Evolutionary conservation across 1,284 basidiomycete species (phyloP).

Genomic region (Leccinum holopus): DNA sequence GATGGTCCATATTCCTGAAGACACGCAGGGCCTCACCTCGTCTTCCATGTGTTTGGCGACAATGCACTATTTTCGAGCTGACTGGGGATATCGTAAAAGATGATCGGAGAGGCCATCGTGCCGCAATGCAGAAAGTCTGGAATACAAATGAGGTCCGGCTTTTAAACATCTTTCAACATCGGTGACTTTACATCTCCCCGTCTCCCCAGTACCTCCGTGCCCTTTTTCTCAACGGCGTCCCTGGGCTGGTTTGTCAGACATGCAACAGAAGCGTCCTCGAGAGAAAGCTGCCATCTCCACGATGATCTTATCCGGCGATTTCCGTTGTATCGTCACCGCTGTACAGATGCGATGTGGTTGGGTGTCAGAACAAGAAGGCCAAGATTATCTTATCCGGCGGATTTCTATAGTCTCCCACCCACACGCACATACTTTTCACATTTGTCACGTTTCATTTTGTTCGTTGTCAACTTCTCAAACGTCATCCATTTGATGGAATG

Average conservation of each 20-base stretch:
- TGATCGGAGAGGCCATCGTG: constrained; percentile 26
- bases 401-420: no score
- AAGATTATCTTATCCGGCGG: no score
- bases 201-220: not conserved
- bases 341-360: no score
- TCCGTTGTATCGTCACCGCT: not conserved
- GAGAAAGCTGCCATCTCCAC: not conserved
- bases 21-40: no score
- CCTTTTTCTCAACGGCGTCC: not conserved
- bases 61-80: constrained; percentile 22
- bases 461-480: no score
- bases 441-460: no score
- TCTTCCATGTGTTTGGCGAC: constrained; percentile 31
- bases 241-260: not conserved
- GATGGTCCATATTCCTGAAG: no score
- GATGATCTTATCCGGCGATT: not conserved
- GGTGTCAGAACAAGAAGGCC: not conserved
- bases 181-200: not conserved
- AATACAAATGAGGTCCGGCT: constrained; percentile 1
- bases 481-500: no score
- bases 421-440: no score
- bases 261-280: not conserved
- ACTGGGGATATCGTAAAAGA: constrained; percentile 33
- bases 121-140: not conserved
- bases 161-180: constrained; percentile 11